These are phyloP conservation scores for Aspergillus indologenus DNA, from an alignment of 495 filamentous ascomycete species.

Conservation along the genomic window DNA sequence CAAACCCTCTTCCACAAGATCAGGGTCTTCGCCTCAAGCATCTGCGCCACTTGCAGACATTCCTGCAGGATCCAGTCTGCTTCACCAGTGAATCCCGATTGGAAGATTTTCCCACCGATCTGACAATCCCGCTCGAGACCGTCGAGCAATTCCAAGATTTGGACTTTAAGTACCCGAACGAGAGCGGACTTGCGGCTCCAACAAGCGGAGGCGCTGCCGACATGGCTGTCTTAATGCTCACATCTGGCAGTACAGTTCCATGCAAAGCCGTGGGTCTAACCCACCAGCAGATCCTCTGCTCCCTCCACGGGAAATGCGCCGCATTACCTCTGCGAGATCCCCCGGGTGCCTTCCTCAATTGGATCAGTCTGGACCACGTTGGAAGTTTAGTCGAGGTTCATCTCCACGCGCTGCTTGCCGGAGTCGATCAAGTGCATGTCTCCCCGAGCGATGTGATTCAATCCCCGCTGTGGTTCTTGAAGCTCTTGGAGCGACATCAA, in stretches of 20 bases:
- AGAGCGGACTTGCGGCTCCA: too few relatives aligned
- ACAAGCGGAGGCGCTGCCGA: not conserved
- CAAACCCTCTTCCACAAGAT: slow-evolving; percentile 33
- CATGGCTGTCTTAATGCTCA: slow-evolving; percentile 48
- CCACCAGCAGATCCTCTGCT: slow-evolving; percentile 44
- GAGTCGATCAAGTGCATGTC: slow-evolving; percentile 47
- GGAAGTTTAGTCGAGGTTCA: slow-evolving; percentile 50
- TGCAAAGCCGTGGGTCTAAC: slow-evolving; percentile 51
- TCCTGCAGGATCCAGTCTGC: slow-evolving; percentile 17
- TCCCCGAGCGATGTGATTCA: slow-evolving; percentile 36
- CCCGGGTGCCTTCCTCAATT: slow-evolving; percentile 40
- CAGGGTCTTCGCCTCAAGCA: slow-evolving; percentile 22
- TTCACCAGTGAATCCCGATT: slow-evolving; percentile 9
- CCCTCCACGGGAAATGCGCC: slow-evolving; percentile 42
- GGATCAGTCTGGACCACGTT: slow-evolving; percentile 55
- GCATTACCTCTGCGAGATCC: not conserved
- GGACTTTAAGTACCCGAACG: too few relatives aligned
- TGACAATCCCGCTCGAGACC: too few relatives aligned
- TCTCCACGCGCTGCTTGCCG: slow-evolving; percentile 38
- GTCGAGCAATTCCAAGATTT: too few relatives aligned
- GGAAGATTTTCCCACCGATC: not conserved
- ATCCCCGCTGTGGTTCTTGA: slow-evolving; percentile 40
- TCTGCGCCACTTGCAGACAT: slow-evolving; percentile 13
- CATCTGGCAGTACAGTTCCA: slow-evolving; percentile 54
- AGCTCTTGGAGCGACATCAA: slow-evolving; percentile 38